phyloP scores from a whole-genome alignment of 192 early-diverging fungal genomes.

The Gaertneriomyces sp. region DNA sequence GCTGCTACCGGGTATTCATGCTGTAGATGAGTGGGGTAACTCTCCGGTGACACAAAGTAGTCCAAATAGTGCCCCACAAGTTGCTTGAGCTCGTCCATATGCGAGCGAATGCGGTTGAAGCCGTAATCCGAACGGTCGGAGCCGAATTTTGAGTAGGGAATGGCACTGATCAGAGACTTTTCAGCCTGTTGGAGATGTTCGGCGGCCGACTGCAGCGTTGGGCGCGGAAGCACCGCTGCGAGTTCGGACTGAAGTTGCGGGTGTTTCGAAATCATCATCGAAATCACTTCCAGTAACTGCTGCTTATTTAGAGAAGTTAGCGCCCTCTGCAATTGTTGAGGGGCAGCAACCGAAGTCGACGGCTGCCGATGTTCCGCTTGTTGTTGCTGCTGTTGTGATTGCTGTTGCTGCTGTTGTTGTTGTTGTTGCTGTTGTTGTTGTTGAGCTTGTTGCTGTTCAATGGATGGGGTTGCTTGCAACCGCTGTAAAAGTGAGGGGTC shows the following conservation, averaged over 20 bases:
- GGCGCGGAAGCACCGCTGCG: constrained; percentile 73
- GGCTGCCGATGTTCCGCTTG: background rate
- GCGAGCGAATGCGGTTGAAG: constrained; percentile 77
- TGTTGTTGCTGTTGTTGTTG: background rate
- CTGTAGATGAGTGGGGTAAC: constrained; percentile 72
- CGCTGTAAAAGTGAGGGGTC: constrained; percentile 12
- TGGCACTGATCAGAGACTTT: constrained; percentile 65
- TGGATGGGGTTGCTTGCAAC: constrained; percentile 13
- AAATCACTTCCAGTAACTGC: constrained; percentile 71
- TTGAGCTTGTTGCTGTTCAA: constrained; percentile 3
- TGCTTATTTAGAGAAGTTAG: constrained; percentile 42
- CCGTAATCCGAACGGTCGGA: constrained; percentile 78
- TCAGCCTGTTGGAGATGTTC: constrained; percentile 64
- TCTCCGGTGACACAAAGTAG: constrained; percentile 40
- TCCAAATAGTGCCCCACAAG: constrained; percentile 43
- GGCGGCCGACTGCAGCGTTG: constrained; percentile 74
- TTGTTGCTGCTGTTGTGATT: background rate
- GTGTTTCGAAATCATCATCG: constrained; percentile 67
- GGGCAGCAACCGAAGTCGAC: too few relatives aligned
- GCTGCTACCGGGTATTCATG: constrained; percentile 73
- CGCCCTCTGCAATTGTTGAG: background rate
- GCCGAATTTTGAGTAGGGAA: constrained; percentile 85
- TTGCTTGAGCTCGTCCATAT: constrained; percentile 67
- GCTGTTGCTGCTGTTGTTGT: background rate
- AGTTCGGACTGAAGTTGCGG: constrained; percentile 68